A percentile compares a stretch with the other conserved stretches of the same genome.
phyloP scores from a whole-genome alignment of 2,329 filamentous ascomycete species.

The Cladosporium sp. region DNA sequence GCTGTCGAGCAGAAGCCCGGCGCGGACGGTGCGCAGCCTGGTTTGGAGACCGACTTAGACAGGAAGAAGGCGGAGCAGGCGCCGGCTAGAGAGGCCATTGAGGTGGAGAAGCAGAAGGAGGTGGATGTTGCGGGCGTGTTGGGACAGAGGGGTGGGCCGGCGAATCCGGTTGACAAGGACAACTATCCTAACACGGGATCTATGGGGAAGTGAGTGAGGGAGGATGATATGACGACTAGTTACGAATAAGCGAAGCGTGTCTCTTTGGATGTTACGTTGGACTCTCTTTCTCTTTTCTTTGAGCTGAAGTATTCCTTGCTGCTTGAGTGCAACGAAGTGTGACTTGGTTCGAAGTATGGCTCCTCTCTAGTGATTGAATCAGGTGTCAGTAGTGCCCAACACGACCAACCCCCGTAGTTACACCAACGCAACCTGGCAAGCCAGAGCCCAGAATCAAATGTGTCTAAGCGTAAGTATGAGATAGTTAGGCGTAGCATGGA shows the following conservation, averaged over 20 bases:
- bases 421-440: background rate
- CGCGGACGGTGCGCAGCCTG: slow-evolving; percentile 38
- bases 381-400: background rate
- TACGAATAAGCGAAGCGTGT: background rate
- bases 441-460: background rate
- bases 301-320: background rate
- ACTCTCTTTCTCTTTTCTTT: background rate
- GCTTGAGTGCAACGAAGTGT: background rate
- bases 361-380: background rate
- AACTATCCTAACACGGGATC: slow-evolving; percentile 31
- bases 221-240: background rate
- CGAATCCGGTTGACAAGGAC: slow-evolving; percentile 36
- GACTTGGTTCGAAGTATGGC: background rate
- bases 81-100: slow-evolving; percentile 41
- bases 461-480: background rate
- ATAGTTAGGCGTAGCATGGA: background rate
- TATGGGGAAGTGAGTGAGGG: background rate
- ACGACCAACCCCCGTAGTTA: background rate
- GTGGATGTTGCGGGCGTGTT: slow-evolving; percentile 44
- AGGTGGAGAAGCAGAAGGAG: slow-evolving; percentile 40
- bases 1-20: slow-evolving; percentile 44
- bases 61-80: slow-evolving; percentile 54
- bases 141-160: slow-evolving; percentile 50
- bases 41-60: slow-evolving; percentile 48
- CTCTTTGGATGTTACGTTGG: background rate